Base-by-base conservation (phyloP, 371 early-diverging fungal species). In the Mortierella sp. region DNA sequence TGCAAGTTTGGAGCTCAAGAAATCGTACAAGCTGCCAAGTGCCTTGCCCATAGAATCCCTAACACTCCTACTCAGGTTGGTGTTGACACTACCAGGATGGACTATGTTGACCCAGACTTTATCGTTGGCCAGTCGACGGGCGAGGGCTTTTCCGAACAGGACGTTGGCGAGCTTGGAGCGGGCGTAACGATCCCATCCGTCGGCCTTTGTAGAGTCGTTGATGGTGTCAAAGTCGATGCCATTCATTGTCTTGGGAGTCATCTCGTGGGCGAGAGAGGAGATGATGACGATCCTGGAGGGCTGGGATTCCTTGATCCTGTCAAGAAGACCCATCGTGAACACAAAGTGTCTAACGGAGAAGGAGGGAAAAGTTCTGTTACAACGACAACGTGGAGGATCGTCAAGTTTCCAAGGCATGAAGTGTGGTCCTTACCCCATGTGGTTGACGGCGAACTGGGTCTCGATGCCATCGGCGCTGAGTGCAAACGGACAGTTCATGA, bases 381-480 rank as follows among this genome's bases (percentile, higher is more conserved):
- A 84, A 46, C 13, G 8, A 46, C 2, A 46, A 46, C 6, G 3
- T 3, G 16, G 2, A 50, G 13, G 50, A 50, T 50, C 10, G 14
- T 11, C 16, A 40, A 40, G 43, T 50, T 16, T 16, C 50, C 50
- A 48, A 11, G 44, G 8, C 40, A 21, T 10, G 21, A 34, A 53
- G 26, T 16, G 2, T 26, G 13, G 16, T 31, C 31, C 71, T 40
- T 93, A 94, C n/a, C 80, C 80, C 77, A 97, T 86, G 75, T 96
- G 96, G 88, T 97, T 97, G 55, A 91, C 89, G 0, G 90, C 94
- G 74, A 94, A 94, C 88, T 96, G 96, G 64, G 88, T 79, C 88
- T 97, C 96, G 43, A 93, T 86, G 16, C 94, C 95, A 82, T 96
- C 96, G 50, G 86, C 85, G 9, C 95, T 93, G 28, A 89, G 77